Evolutionary conservation across 2,329 filamentous ascomycete genomes (phyloP).

Genomic region (Cladosporium colombiae): DNA sequence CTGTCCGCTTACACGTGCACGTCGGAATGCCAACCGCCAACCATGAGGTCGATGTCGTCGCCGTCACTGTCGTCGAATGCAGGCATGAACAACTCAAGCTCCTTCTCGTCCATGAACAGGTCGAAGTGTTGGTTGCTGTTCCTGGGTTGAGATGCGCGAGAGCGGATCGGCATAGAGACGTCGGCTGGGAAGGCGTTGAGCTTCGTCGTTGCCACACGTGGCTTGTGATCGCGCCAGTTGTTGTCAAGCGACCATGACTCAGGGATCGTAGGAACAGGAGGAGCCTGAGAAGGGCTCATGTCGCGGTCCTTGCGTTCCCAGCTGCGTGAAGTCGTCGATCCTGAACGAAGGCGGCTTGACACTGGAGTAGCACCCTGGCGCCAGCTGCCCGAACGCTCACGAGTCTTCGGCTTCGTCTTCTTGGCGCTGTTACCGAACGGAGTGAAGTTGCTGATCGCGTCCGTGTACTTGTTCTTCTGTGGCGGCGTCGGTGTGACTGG

Average conservation of each 20-base stretch:
- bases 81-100: slow-evolving; percentile 19
- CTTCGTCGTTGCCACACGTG: slow-evolving; percentile 15
- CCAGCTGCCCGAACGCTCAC: slow-evolving; percentile 36
- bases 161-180: slow-evolving; percentile 10
- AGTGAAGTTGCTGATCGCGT: slow-evolving; percentile 36
- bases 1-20: slow-evolving; percentile 13
- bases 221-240: slow-evolving; percentile 52
- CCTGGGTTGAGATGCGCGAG: neutral
- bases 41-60: slow-evolving; percentile 21
- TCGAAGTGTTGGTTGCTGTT: slow-evolving; percentile 11
- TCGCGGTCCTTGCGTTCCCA: slow-evolving; percentile 35
- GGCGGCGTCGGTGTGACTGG: slow-evolving; percentile 41
- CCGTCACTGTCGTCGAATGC: slow-evolving; percentile 16
- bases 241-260: slow-evolving; percentile 47
- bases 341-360: slow-evolving; percentile 33
- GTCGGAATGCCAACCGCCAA: slow-evolving; percentile 18
- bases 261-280: slow-evolving; percentile 19
- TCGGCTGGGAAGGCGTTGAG: slow-evolving; percentile 12
- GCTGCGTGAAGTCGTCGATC: slow-evolving; percentile 39
- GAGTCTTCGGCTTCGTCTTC: slow-evolving; percentile 34
- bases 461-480: slow-evolving; percentile 36
- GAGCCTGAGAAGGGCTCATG: slow-evolving; percentile 22
- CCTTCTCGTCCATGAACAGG: slow-evolving; percentile 19
- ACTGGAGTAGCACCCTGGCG: slow-evolving; percentile 32
- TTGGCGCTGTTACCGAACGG: slow-evolving; percentile 35